Base-by-base conservation (phyloP, 2,329 filamentous ascomycete species). In the Setomelanomma holmii region DNA sequence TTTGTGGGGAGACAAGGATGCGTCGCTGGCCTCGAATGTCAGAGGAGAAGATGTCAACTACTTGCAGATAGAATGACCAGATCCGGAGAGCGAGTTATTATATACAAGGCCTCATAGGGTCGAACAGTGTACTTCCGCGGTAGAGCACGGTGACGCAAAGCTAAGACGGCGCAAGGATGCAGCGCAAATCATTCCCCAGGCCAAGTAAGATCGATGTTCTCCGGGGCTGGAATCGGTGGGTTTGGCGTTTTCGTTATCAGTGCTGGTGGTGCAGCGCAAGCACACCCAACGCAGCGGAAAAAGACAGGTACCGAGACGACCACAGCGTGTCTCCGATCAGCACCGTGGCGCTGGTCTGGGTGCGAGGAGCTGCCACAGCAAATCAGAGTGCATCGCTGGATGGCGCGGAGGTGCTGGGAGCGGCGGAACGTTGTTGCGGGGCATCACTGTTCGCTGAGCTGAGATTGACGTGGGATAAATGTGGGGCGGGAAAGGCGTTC, bases 71-170 rank as follows among this genome's bases (percentile, higher is more conserved):
- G 49, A 40, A 41, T 22, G 27, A 46, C 45, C 45, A 49, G 60
- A 57, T 56, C 56, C 41, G 54, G 45, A 44, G 40, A 20, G 45
- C 51, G 20, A 58, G 55, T 50, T 46, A 50, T 63, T 69, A 67
- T 68, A 71, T 68, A 69, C 44, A 45, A 35, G 7, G 49, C 57
- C 51, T 55, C 51, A 56, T 54, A 56, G 43, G 17, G 42, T 47
- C 30, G 42, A 55, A 59, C 44, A 55, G 40, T 50, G 58, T 64
- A 74, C 68, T 67, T 74, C 71, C 69, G 71, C 71, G 71, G 71
- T 73, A 57, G 55, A 64, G 51, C 45, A 55, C 43, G 45, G 59
- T 63, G 64, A 67, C 63, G 64, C 64, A 64, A 56, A 58, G 61
- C 51, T 58, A 53, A 51, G 51, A 56, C 58, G 47, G 54, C 50